Base-by-base conservation (phyloP, 1,139 yeast genomes). In the Protomyces gravidus region DNA sequence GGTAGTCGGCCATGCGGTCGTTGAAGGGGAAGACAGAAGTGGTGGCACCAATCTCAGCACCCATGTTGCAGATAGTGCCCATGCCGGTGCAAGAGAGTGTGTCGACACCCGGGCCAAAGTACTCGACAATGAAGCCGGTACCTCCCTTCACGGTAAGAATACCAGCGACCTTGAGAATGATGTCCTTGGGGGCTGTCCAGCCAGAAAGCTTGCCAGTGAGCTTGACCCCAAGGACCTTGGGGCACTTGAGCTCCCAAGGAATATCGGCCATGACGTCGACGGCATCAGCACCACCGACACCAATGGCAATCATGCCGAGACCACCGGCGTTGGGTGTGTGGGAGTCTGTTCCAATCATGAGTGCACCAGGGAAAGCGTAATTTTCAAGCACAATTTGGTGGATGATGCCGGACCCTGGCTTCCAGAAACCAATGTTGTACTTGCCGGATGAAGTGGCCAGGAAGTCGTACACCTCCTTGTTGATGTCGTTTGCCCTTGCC, bases 231-330 rank as follows among this genome's bases (percentile, higher is more conserved):
- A 90, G 80, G 69, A 89, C 83, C 81, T 90, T 90, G 74, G 98
- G 98, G 68, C 97, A 97, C 83, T 90, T 90, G 74, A 92, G 83
- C 79, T 92, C 98, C 97, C 97, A 92, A 66, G 98, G 86, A 70
- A 87, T 80, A 74, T 85, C 85, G 66, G 97, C 89, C 87, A 92
- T 83, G 70, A 88, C 98, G 77, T 92, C 97, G 71, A 92, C 97
- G 67, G 97, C 97, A 76, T 92, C 98, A 70, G 98, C 98, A 85
- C 97, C 98, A 83, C 98, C 98, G 68, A 92, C 97, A 84, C 97
- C 98, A 73, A 92, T 92, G 70, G 97, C 97, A 71, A 90, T 81
- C 80, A 87, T 95, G 79, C 98, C 98, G 71, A 92, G 82, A 78
- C 97, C 98, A 82, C 98, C 97, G 68, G 97, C 98, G 75, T 92